These are phyloP conservation scores for Kodamaea anthophila DNA, from an alignment of 1,139 yeast species.

Conservation along the genomic window DNA sequence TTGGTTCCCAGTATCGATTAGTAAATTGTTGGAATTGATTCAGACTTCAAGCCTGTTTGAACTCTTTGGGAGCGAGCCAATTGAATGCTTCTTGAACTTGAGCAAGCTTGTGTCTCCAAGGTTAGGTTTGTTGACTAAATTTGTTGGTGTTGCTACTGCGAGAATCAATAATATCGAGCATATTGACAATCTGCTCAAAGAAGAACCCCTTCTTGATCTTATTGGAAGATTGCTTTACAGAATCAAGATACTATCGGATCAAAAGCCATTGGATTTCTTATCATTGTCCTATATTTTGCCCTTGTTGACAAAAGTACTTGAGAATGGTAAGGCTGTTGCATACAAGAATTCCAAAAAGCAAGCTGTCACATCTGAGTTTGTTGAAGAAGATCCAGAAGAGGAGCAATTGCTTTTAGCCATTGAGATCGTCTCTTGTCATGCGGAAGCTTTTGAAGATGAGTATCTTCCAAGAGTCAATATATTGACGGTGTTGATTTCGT, in stretches of 20 bases:
- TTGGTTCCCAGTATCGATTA: constrained; percentile 70
- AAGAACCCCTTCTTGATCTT: constrained; percentile 49
- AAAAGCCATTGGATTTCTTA: constrained; percentile 60
- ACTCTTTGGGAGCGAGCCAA: constrained; percentile 35
- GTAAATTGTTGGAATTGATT: constrained; percentile 37
- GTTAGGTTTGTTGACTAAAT: constrained; percentile 44
- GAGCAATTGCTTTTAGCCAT: constrained; percentile 76
- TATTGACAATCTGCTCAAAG: constrained; percentile 36
- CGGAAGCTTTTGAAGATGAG: constrained; percentile 63
- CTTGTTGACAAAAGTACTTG: constrained; percentile 55
- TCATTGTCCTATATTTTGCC: constrained; percentile 75
- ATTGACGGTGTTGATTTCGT: constrained; percentile 53
- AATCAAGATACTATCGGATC: constrained; percentile 69
- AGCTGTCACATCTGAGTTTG: constrained; percentile 54
- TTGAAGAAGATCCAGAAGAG: constrained; percentile 78
- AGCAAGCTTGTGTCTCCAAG: constrained; percentile 41
- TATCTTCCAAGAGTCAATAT: constrained; percentile 65
- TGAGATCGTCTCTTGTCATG: constrained; percentile 71
- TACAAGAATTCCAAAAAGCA: constrained; percentile 44
- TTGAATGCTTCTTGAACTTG: constrained; percentile 36
- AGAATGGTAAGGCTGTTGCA: constrained; percentile 52
- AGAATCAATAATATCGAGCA: constrained; percentile 41
- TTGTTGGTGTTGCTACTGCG: constrained; percentile 64
- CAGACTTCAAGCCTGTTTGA: constrained; percentile 27
- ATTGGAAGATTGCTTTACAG: constrained; percentile 67